Evolutionary conservation across 257 asterid species (phyloP).

Genomic region (Solanum boliviense): DNA sequence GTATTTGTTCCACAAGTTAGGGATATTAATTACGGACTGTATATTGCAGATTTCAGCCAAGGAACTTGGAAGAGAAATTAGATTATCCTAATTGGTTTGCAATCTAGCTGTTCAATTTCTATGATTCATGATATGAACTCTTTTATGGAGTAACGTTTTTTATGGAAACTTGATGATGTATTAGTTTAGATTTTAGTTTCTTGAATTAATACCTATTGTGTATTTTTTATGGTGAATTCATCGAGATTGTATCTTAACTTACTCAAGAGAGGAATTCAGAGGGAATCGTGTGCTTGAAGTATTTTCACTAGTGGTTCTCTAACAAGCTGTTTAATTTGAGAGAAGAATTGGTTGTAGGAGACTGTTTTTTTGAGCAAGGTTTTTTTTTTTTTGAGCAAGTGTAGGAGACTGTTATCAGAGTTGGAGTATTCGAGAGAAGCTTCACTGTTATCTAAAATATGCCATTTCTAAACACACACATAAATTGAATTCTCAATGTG

Average conservation of each 20-base stretch:
- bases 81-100: neutral
- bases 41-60: neutral
- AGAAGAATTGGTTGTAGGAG: neutral
- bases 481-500: neutral
- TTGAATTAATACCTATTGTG: neutral
- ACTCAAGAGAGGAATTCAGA: neutral
- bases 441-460: neutral
- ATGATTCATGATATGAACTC: neutral
- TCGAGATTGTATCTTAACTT: neutral
- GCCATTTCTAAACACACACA: neutral
- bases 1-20: neutral
- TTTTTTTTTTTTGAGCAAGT: too few relatives aligned
- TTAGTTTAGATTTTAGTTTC: neutral
- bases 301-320: neutral
- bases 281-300: neutral
- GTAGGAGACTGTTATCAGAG: neutral
- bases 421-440: neutral
- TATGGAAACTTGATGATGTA: neutral
- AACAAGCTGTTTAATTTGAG: neutral
- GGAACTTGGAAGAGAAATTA: neutral
- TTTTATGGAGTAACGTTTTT: neutral
- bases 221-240: neutral
- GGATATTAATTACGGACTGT: neutral
- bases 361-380: neutral
- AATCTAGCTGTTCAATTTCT: neutral